Conservation (phyloP, 306 rosid genomes). For the Delonix regia region DNA sequence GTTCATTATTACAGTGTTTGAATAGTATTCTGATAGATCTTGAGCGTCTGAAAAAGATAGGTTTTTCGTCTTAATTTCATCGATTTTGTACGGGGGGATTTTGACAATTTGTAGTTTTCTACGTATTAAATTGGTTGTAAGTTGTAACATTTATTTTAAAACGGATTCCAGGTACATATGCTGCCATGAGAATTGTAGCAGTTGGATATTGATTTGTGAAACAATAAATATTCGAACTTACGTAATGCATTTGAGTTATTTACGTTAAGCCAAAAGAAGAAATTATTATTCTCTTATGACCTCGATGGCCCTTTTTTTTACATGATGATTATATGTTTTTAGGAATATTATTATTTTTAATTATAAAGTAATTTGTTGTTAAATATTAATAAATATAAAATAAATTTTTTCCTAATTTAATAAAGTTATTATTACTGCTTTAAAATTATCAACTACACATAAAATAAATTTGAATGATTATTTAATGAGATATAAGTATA, state of each 20-base stretch:
- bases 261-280: not conserved
- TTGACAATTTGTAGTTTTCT: conserved; percentile 28
- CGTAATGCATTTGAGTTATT: not conserved
- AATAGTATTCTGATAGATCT: conserved; percentile 47
- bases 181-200: conserved; percentile 48
- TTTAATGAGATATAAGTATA: too few species aligned
- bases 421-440: too few species aligned
- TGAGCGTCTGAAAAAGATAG: not conserved
- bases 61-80: conserved; percentile 43
- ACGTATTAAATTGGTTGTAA: conserved; percentile 38
- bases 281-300: too few species aligned
- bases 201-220: conserved; percentile 48
- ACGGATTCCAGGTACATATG: conserved; percentile 35
- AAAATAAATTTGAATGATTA: too few species aligned
- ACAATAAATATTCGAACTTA: conserved; percentile 38
- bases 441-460: too few species aligned
- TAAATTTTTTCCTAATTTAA: too few species aligned
- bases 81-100: conserved; percentile 61
- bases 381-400: too few species aligned
- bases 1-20: conserved; percentile 47
- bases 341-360: too few species aligned
- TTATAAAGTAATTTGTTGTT: too few species aligned
- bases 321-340: too few species aligned
- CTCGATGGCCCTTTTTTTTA: too few species aligned
- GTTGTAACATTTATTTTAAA: conserved; percentile 39